Percentiles rank a stretch among this genome's conserved stretches.
Conservation (phyloP, 352 stramenopile species). For the Plasmopara muralis region DNA sequence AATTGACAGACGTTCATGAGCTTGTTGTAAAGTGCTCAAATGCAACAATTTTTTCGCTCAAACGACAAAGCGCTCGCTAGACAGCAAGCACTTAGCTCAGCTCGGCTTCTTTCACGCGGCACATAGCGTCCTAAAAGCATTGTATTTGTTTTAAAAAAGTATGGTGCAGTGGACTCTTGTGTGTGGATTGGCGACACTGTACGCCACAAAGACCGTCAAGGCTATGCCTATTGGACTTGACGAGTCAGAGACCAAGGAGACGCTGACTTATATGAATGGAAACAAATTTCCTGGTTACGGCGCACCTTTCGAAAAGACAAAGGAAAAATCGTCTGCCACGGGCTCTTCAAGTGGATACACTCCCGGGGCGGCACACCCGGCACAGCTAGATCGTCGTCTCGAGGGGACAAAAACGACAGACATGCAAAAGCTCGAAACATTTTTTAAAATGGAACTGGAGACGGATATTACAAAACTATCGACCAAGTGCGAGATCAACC, state of each 20-base stretch:
- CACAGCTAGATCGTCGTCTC: constrained; percentile 14
- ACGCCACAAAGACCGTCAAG: constrained; percentile 9
- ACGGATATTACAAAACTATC: constrained; percentile 47
- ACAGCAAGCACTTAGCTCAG: constrained; percentile 19
- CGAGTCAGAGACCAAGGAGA: constrained; percentile 15
- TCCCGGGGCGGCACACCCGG: constrained; percentile 10
- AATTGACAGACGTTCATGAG: constrained; percentile 16
- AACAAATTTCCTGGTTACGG: constrained; percentile 26
- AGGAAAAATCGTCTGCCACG: not conserved
- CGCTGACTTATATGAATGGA: constrained; percentile 25
- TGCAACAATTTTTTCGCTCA: constrained; percentile 19
- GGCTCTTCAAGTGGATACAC: constrained; percentile 2
- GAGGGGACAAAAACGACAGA: constrained; percentile 37
- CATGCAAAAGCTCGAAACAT: constrained; percentile 43
- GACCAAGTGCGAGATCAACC: constrained; percentile 32
- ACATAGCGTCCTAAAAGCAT: constrained; percentile 17
- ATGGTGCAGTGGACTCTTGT: constrained; percentile 31
- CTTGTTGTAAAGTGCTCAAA: constrained; percentile 10
- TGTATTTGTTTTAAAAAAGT: constrained; percentile 10
- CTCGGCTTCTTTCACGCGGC: constrained; percentile 20
- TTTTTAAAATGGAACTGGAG: constrained; percentile 39
- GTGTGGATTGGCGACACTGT: constrained; percentile 19
- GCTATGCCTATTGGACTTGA: constrained; percentile 23
- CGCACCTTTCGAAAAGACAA: constrained; percentile 5
- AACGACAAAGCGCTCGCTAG: constrained; percentile 28